These are phyloP conservation scores for Populus hybrid DNA, from an alignment of 441 rosid genomes.

Conservation along the genomic window DNA sequence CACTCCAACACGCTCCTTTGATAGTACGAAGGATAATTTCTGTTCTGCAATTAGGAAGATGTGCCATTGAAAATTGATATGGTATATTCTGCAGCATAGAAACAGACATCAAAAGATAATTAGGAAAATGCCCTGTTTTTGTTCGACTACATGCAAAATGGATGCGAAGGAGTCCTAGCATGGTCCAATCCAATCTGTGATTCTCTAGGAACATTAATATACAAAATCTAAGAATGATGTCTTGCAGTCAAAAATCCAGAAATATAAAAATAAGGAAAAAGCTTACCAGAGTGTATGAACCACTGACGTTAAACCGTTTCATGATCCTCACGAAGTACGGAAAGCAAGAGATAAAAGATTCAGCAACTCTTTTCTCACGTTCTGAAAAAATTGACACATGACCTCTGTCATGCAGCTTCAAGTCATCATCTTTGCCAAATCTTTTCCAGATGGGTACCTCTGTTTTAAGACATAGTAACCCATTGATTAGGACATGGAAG, in stretches of 20 bases:
- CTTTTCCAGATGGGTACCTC: conserved; percentile 22
- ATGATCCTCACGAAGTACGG: conserved; percentile 63
- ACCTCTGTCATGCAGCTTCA: conserved; percentile 26
- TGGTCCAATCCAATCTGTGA: neutral
- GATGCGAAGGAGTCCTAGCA: neutral
- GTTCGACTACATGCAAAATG: neutral
- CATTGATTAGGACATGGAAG: neutral
- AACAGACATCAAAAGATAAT: neutral
- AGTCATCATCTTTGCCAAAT: conserved; percentile 25
- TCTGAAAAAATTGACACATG: conserved; percentile 31
- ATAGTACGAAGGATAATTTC: conserved; percentile 49
- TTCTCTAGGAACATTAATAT: neutral
- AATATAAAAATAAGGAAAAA: conserved; percentile 2
- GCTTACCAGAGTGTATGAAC: conserved; percentile 62
- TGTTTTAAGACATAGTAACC: conserved; percentile 21
- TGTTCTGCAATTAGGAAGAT: conserved; percentile 52
- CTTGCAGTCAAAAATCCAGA: neutral
- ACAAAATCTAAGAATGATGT: neutral
- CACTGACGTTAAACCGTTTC: conserved; percentile 60
- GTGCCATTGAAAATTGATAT: conserved; percentile 51
- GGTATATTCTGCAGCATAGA: conserved; percentile 50
- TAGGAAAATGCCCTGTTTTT: neutral
- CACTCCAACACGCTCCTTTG: conserved; percentile 54
- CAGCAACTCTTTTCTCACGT: conserved; percentile 52
- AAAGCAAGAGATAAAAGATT: conserved; percentile 44